Conservation (phyloP, 2,329 filamentous ascomycete species). For the Chaetomium olivaceum region DNA sequence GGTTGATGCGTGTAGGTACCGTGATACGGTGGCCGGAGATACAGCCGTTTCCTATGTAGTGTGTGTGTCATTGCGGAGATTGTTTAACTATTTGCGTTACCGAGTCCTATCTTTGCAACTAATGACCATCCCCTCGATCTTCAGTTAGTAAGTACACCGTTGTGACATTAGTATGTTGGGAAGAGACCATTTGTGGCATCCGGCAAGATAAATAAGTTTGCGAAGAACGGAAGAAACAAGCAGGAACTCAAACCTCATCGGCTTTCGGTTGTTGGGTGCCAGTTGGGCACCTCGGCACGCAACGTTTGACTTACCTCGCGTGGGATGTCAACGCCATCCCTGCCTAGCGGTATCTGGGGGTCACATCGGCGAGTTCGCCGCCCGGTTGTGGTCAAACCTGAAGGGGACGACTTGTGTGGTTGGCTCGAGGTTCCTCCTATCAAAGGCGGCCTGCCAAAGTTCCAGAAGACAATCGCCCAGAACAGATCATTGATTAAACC, state of each 20-base stretch:
- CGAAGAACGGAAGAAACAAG: not conserved
- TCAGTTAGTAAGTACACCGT: too few species aligned
- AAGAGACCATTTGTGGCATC: too few species aligned
- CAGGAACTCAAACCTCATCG: not conserved
- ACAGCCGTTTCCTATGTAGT: not conserved
- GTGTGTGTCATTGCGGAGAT: not conserved
- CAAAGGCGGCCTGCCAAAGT: not conserved
- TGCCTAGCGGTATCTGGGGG: constrained; percentile 4
- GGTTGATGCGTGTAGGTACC: not conserved
- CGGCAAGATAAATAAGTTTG: too few species aligned
- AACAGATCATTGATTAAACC: not conserved
- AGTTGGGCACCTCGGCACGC: not conserved
- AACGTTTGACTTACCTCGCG: not conserved
- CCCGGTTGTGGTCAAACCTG: not conserved
- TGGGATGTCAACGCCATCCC: not conserved
- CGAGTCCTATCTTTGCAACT: not conserved
- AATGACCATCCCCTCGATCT: too few species aligned
- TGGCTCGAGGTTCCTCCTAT: not conserved
- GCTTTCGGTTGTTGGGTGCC: not conserved
- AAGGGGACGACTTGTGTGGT: not conserved
- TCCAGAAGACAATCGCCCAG: not conserved
- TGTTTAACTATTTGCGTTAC: not conserved
- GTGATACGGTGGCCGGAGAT: not conserved
- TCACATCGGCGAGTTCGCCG: not conserved
- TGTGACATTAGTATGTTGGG: too few species aligned